Conservation (phyloP, 1,284 basidiomycete genomes). For the Austroboletus novae-zelandiae region DNA sequence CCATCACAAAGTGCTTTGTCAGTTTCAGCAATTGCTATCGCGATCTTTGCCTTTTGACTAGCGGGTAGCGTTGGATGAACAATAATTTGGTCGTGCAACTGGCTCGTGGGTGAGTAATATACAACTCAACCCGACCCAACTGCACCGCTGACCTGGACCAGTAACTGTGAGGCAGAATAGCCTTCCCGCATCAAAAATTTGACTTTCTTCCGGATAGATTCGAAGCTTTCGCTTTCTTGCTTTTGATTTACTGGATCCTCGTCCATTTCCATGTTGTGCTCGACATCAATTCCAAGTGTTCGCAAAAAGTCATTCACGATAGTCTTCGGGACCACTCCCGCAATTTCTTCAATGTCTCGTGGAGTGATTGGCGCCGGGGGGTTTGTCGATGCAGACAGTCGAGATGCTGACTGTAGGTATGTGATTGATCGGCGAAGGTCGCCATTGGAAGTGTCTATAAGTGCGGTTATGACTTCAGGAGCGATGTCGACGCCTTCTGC, state of each 20-base stretch:
- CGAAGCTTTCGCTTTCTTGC: slow-evolving; percentile 50
- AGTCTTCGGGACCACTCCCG: slow-evolving; percentile 85
- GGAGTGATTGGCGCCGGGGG: slow-evolving; percentile 74
- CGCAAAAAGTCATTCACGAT: slow-evolving; percentile 72
- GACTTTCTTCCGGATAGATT: slow-evolving; percentile 71
- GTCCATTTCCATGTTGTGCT: slow-evolving; percentile 53
- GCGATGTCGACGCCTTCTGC: slow-evolving; percentile 55
- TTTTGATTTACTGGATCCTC: slow-evolving; percentile 28
- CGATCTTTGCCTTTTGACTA: slow-evolving; percentile 80
- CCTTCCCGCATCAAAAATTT: slow-evolving; percentile 81
- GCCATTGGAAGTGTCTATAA: slow-evolving; percentile 83
- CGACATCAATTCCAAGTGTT: slow-evolving; percentile 75
- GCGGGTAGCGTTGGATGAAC: slow-evolving; percentile 79
- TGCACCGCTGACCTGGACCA: slow-evolving; percentile 68
- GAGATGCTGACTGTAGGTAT: slow-evolving; percentile 93
- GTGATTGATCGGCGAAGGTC: slow-evolving; percentile 98
- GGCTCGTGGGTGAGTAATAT: slow-evolving; percentile 8
- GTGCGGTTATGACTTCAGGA: slow-evolving; percentile 59
- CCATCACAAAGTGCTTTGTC: slow-evolving; percentile 97
- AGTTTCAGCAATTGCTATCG: slow-evolving; percentile 87
- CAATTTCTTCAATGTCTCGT: slow-evolving; percentile 90
- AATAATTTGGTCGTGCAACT: slow-evolving; percentile 92
- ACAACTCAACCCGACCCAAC: not conserved
- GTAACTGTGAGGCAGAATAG: slow-evolving; percentile 89
- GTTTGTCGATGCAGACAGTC: slow-evolving; percentile 69